A percentile compares a stretch with the other conserved stretches of the same genome.
Evolutionary conservation across 345 rosid species (phyloP).

Genomic region (Ailanthus altissimus): DNA sequence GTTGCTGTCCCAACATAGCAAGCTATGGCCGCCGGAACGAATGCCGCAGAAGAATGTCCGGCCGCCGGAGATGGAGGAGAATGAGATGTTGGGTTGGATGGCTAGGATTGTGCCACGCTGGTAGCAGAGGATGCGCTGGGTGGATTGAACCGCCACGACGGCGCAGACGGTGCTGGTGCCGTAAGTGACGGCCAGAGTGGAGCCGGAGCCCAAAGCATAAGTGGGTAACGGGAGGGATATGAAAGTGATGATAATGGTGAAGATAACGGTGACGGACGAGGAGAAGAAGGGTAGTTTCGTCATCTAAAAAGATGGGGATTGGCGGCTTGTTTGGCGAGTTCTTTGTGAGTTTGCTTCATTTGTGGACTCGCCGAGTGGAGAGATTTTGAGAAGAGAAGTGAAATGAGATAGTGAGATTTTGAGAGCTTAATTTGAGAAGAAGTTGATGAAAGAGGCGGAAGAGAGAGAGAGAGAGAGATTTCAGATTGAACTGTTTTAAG

Average conservation of each 20-base stretch:
- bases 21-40: constrained; percentile 56
- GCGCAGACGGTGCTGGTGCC: constrained; percentile 67
- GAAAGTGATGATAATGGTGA: constrained; percentile 16
- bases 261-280: constrained; percentile 16
- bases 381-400: background rate
- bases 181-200: constrained; percentile 67
- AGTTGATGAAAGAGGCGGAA: background rate
- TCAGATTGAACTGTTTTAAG: background rate
- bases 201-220: constrained; percentile 62
- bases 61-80: constrained; percentile 71
- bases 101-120: constrained; percentile 25
- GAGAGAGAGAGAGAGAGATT: constrained; percentile 19
- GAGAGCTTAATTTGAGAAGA: background rate
- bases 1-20: constrained; percentile 64
- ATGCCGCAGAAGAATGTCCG: constrained; percentile 61
- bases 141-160: constrained; percentile 42
- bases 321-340: constrained; percentile 30
- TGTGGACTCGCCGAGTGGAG: constrained; percentile 21
- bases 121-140: constrained; percentile 51
- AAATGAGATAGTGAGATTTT: constrained; percentile 16
- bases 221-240: constrained; percentile 14
- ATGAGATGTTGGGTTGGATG: constrained; percentile 57
- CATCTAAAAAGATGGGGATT: constrained; percentile 44
- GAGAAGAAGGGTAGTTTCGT: constrained; percentile 32
- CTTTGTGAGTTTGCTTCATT: constrained; percentile 50